Evolutionary conservation across 1,139 yeast species (phyloP), one percentile per base, ranked within the genome.

Genomic region (Diutina catenulata): DNA sequence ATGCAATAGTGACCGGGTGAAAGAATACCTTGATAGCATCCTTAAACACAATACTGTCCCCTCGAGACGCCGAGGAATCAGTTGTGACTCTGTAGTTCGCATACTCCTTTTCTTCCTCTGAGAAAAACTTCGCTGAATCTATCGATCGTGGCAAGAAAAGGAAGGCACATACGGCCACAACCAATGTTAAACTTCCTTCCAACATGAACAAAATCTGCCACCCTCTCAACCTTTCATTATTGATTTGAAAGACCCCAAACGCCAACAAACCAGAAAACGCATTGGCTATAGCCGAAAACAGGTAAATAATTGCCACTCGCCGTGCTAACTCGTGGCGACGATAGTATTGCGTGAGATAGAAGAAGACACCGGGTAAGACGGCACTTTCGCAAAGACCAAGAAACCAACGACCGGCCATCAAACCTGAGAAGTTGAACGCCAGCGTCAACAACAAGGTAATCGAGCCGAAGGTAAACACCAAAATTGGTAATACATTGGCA

Each of bases 1-100:
- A 56, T 22, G 51, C 50, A 35, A 54, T 37, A 15, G 49, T 50
- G 5, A 55, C 52, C 2, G 61, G 60, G 37, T 53, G 53, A 39
- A 50, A 50, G 44, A 56, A 56, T 7, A 56, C 60, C 41, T 52
- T 52, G 24, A 55, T 36, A 7, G 60, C 56, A 41, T 56, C 60
- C 37, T 38, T 48, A 37, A 55, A 46, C 13, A 54, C 50, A 13
- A 49, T 45, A 25, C 48, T 49, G 25, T 47, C 49, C 3, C 47
- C 47, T 23, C 47, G 47, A 18, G 38, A 40, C 24, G 56, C 59
- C 15, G 57, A 50, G 6, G 60, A 51, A 40, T 56, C 60, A 5
- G 58, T 55, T 23, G 42, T 45, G 16, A 58, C 51, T 39, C 62
- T 45, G 42, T 48, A 49, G 3, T 43, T 41, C 10, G 59, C 60